Conservation (phyloP, 2,329 filamentous ascomycete genomes). For the Fusarium sp. region DNA sequence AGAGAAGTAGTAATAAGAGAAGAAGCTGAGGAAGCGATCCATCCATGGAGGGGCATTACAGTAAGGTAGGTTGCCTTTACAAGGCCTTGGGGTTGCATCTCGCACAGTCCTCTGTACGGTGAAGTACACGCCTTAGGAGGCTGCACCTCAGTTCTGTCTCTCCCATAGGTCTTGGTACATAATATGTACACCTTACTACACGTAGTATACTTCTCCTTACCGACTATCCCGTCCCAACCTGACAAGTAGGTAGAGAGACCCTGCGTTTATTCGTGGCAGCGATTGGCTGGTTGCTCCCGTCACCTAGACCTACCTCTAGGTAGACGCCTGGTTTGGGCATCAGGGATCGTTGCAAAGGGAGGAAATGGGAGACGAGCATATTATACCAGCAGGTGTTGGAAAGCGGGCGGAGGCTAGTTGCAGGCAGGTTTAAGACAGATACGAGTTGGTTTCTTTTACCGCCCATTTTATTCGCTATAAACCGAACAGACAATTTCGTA, state of each 20-base stretch:
- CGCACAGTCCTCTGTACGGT: constrained; percentile 27
- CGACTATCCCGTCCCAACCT: constrained; percentile 10
- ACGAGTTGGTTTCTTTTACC: background rate
- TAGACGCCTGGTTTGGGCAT: constrained; percentile 9
- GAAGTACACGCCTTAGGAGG: background rate
- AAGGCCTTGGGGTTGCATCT: constrained; percentile 5
- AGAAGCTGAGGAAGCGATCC: constrained; percentile 4
- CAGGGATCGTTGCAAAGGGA: constrained; percentile 20
- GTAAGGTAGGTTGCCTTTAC: constrained; percentile 1
- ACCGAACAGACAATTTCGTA: background rate
- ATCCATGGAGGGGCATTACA: constrained; percentile 17
- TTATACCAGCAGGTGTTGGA: constrained; percentile 11
- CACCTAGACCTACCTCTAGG: constrained; percentile 16
- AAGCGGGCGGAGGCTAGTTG: constrained; percentile 1
- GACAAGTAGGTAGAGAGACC: background rate
- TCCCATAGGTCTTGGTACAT: no score
- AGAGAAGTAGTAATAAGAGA: constrained; percentile 12
- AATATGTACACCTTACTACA: no score
- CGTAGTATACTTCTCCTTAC: constrained; percentile 19
- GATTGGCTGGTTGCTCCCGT: background rate
- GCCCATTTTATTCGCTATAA: background rate
- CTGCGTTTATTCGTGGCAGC: no score
- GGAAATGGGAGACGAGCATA: constrained; percentile 8
- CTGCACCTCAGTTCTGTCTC: background rate
- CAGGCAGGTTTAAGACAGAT: constrained; percentile 3